Evolutionary conservation across 2,329 filamentous ascomycete genomes (phyloP), one percentile per base, ranked within the genome.

Genomic region (Elsinoe necatrix): DNA sequence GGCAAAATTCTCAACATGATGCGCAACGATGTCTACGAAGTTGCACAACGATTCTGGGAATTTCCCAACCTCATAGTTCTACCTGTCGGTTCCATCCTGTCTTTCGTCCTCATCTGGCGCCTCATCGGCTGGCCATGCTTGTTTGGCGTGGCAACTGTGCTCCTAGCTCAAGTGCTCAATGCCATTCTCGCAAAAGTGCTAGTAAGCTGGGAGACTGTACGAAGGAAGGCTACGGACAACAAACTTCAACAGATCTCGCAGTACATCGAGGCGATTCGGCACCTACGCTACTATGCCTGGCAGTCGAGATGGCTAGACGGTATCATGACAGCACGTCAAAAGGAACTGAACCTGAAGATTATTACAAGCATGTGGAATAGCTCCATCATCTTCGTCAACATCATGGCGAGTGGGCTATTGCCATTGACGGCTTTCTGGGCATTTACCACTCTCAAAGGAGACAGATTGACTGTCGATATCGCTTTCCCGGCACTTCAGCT

Each of bases 1-100:
- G 90, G 90, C 6, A 95, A 95, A 66, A 93, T 95, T 54, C 79
- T 95, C 59, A 95, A 95, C 64, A 72, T 95, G 1, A 87, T 95
- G 76, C 84, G 89, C 35, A 77, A 77, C 58, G 88, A 93, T 67
- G 87, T 86, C 0, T 93, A 92, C 65, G 59, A 60, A 23, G 82
- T 92, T 37, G 81, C 88, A 2, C 88, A 92, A 65, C 70, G 74
- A 42, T 93, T 95, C 64, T 95, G 90, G 90, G 90, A 95, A 59
- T 87, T 93, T 54, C 80, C 86, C 1, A 76, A 77, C n/a, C 73
- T 95, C 1, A 73, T 95, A 39, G 84, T 84, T 2, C 87, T 86
- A 60, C 90, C 90, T 0, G 70, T 93, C 14, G 86, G 86, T 58
- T 78, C 92, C n/a, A 65, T 89, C 1, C 75, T 95, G 3, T 87